These are phyloP conservation scores for Quaeritorhiza haematococci DNA, from an alignment of 371 early-diverging fungal genomes.

Conservation along the genomic window DNA sequence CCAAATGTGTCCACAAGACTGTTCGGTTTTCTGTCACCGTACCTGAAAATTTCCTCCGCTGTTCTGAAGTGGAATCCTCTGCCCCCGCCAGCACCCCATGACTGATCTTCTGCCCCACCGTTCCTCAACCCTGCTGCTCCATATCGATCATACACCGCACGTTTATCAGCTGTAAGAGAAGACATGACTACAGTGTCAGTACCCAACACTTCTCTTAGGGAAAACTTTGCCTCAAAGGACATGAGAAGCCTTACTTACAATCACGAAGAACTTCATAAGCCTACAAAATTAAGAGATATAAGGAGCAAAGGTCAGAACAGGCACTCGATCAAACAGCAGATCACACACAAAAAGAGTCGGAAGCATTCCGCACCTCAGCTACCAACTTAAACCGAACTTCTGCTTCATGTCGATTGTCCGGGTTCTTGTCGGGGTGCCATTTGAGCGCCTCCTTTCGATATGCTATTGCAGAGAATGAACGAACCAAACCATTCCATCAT, in stretches of 20 bases:
- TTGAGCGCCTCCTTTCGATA: constrained; percentile 7
- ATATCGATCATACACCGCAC: neutral
- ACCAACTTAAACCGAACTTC: constrained; percentile 1
- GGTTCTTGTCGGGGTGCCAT: constrained; percentile 11
- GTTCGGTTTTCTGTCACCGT: too few species aligned
- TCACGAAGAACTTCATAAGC: constrained; percentile 8
- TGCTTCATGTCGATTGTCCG: constrained; percentile 1
- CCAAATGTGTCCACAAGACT: too few species aligned
- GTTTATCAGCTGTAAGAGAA: neutral
- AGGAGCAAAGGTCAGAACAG: too few species aligned
- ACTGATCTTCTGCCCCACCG: neutral
- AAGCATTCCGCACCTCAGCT: constrained; percentile 3
- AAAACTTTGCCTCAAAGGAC: too few species aligned
- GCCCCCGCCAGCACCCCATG: neutral
- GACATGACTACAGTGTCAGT: too few species aligned
- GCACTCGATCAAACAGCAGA: too few species aligned
- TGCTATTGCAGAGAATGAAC: too few species aligned
- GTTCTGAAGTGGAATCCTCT: neutral
- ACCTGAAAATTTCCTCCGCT: neutral
- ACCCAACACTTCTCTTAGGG: too few species aligned
- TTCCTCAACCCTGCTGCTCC: neutral
- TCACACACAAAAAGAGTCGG: too few species aligned
- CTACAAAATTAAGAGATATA: too few species aligned
- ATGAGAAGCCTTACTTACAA: too few species aligned
- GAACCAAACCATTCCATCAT: too few species aligned